A percentile compares a stretch with the other conserved stretches of the same genome.
Evolutionary conservation across 2,329 filamentous ascomycete species (phyloP).

Genomic region (Pestalotiopsis sp.): DNA sequence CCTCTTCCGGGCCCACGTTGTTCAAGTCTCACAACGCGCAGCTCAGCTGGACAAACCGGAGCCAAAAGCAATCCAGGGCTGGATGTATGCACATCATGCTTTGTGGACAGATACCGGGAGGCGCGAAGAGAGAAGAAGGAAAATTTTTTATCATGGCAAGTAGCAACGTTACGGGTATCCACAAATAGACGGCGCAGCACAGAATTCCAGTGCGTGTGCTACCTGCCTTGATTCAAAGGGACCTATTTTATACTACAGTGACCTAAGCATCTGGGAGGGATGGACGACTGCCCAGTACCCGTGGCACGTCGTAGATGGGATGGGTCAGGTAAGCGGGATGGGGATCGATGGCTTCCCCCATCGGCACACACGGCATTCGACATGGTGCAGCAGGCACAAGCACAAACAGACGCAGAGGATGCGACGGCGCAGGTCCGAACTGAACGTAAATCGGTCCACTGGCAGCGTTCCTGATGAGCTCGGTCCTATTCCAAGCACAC

Average conservation of each 20-base stretch:
- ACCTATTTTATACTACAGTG: background rate
- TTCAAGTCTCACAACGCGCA: background rate
- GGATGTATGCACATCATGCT: background rate
- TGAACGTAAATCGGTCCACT: background rate
- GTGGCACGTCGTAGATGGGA: no score
- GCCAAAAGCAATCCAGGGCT: background rate
- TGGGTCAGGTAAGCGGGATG: no score
- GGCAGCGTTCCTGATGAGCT: background rate
- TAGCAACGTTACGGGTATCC: background rate
- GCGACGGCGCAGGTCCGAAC: background rate
- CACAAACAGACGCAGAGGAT: no score
- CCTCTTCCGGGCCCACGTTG: background rate
- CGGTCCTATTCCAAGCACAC: background rate
- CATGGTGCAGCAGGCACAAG: no score
- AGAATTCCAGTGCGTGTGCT: background rate
- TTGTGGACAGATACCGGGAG: background rate
- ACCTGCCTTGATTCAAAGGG: background rate
- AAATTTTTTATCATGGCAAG: background rate
- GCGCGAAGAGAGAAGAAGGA: background rate
- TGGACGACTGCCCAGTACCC: no score
- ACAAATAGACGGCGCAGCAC: background rate
- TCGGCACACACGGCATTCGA: no score
- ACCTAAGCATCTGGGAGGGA: no score
- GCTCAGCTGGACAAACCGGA: background rate
- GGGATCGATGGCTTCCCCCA: no score